These are phyloP conservation scores for Kazachstania taianensis DNA, from an alignment of 805 yeast species.

Conservation along the genomic window DNA sequence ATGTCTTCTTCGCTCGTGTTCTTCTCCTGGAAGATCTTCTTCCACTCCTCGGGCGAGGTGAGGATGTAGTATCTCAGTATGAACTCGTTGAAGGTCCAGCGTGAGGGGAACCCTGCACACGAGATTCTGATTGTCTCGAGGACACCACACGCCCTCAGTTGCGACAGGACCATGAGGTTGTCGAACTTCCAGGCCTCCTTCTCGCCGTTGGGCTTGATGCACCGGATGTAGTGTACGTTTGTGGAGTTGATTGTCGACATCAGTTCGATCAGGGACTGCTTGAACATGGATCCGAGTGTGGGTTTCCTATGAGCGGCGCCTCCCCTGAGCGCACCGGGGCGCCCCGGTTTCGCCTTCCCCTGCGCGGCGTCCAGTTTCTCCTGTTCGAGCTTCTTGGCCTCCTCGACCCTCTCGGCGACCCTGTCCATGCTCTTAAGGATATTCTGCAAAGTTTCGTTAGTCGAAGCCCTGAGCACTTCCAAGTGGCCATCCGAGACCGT, in stretches of 20 bases:
- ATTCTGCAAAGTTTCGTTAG: conserved; percentile 53
- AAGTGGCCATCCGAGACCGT: conserved; percentile 94
- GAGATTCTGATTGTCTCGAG: conserved; percentile 92
- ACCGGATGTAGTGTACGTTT: conserved; percentile 91
- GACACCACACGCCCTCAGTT: conserved; percentile 97
- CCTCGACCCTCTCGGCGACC: conserved; percentile 38
- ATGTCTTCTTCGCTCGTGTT: conserved; percentile 46
- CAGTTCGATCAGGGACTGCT: conserved; percentile 80
- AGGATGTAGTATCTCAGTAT: conserved; percentile 81
- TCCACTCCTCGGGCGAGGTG: conserved; percentile 62
- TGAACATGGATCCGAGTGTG: conserved; percentile 90
- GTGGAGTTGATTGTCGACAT: conserved; percentile 91
- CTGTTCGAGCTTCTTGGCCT: conserved; percentile 26
- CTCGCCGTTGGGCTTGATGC: conserved; percentile 92
- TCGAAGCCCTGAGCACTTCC: conserved; percentile 65
- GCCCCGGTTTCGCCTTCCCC: conserved; percentile 20
- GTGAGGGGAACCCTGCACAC: conserved; percentile 95
- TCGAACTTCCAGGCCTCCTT: conserved; percentile 95
- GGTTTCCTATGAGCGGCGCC: conserved; percentile 67
- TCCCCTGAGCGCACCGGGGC: conserved; percentile 36
- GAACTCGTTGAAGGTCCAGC: conserved; percentile 92
- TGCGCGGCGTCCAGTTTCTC: conserved; percentile 25
- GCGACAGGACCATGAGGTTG: conserved; percentile 89
- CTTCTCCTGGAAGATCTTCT: conserved; percentile 40
- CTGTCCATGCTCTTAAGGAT: conserved; percentile 58